Evolutionary conservation across 805 yeast genomes (phyloP).

Genomic region (Ogataea methanolica): DNA sequence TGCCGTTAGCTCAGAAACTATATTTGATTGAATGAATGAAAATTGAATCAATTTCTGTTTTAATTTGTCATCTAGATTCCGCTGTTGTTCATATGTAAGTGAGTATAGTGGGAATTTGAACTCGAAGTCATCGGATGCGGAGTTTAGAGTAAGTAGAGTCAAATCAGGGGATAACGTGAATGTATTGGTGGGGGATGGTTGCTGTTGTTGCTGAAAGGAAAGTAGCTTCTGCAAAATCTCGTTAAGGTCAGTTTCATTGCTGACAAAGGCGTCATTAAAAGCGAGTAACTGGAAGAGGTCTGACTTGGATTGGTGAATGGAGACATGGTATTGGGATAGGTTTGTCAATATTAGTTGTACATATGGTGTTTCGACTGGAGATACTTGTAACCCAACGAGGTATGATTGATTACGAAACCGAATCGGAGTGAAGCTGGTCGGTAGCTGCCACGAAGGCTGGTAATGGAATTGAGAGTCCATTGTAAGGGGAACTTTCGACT

Average conservation of each 20-base stretch:
- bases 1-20: slow-evolving; percentile 7
- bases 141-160: neutral
- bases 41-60: slow-evolving; percentile 4
- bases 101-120: slow-evolving; percentile 8
- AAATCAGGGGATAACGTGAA: neutral
- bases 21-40: slow-evolving; percentile 8
- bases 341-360: neutral
- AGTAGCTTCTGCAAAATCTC: neutral
- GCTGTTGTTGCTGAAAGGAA: neutral
- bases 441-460: neutral
- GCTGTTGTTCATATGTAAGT: neutral
- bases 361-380: neutral
- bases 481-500: neutral
- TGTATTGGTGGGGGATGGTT: neutral
- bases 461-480: neutral
- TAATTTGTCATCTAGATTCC: neutral
- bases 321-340: neutral
- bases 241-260: neutral
- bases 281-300: neutral
- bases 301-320: neutral
- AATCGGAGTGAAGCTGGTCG: neutral
- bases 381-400: neutral
- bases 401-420: neutral
- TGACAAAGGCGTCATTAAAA: neutral
- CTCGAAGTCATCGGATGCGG: slow-evolving; percentile 5